Evolutionary conservation across 2,329 filamentous ascomycete species (phyloP), one percentile per base, ranked within the genome.

Genomic region (Penicillium sp.): DNA sequence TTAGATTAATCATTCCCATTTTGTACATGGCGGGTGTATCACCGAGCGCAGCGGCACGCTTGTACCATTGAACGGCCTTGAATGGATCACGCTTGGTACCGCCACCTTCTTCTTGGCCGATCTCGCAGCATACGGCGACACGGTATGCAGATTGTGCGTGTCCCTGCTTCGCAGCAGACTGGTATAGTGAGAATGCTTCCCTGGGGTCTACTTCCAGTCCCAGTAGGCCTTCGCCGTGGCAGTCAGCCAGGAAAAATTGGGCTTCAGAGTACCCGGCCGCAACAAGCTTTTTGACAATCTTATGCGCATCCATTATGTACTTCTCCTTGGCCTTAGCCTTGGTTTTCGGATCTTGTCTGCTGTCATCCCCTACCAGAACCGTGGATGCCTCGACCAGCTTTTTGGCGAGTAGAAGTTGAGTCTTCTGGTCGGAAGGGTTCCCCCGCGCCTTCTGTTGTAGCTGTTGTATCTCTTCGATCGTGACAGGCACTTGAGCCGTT

Each of bases 61-160:
- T 91, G 75, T 99, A 99, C 94, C 94, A 99, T 73, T 97, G 93
- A 19, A 97, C 92, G 1, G 94, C 93, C 75, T 97, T 97, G 62
- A 93, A 76, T 0, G 91, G 90, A 68, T 99, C 94, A 65, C 88
- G 89, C 56, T 90, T 86, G 1, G 94, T 97, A 25, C 94, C 94
- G 50, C 94, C 94, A 30, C 92, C 93, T 66, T 96, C 92, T 69
- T 97, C 93, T 53, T 91, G 86, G 4, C 94, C 94, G 66, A 99
- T 91, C 72, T 99, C 94, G 69, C 94, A 97, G 77, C 94, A 99
- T 0, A 99, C 93, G 0, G 94, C 94, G 26, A 94, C 96, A 52
- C 94, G 85, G 73, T 97, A 99, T 0, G 94, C 94, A 28, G 91
- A 90, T 51, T 89, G 87, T 2, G 89, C 83, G 71, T 99, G 91